Conservation (phyloP, 1,284 basidiomycete species). For the Exsudoporus floridanus region DNA sequence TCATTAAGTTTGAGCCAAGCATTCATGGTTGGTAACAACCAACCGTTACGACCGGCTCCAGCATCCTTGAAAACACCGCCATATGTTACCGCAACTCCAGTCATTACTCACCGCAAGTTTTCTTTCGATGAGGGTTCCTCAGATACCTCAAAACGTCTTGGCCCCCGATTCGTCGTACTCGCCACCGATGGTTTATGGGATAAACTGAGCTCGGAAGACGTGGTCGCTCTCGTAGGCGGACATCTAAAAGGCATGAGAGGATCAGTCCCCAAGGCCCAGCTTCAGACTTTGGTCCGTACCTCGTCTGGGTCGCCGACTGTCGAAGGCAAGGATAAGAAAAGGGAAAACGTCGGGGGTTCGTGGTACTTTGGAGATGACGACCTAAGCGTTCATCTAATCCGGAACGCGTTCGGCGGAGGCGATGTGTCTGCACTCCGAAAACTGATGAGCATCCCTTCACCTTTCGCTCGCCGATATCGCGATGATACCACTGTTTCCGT, state of each 20-base stretch:
- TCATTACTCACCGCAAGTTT: slow-evolving; percentile 79
- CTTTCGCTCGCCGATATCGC: slow-evolving; percentile 74
- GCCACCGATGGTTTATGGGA: slow-evolving; percentile 98
- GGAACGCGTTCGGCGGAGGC: slow-evolving; percentile 92
- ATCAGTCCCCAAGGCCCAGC: slow-evolving; percentile 54
- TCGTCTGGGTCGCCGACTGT: slow-evolving; percentile 52
- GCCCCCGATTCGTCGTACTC: slow-evolving; percentile 76
- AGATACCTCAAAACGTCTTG: slow-evolving; percentile 18
- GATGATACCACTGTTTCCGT: slow-evolving; percentile 93
- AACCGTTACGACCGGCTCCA: slow-evolving; percentile 60
- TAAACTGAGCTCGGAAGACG: slow-evolving; percentile 90
- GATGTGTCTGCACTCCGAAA: slow-evolving; percentile 67
- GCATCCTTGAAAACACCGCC: slow-evolving; percentile 82
- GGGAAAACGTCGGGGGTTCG: slow-evolving; percentile 41
- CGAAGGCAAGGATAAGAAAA: slow-evolving; percentile 61
- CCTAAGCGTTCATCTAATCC: slow-evolving; percentile 86
- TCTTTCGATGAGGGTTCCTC: slow-evolving; percentile 38
- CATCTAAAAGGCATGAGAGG: slow-evolving; percentile 76
- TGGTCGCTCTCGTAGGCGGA: slow-evolving; percentile 86
- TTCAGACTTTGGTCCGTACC: slow-evolving; percentile 56
- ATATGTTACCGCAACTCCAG: slow-evolving; percentile 90
- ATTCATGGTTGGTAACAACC: slow-evolving; percentile 63
- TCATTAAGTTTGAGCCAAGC: slow-evolving; percentile 60
- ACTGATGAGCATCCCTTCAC: slow-evolving; percentile 84
- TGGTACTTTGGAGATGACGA: slow-evolving; percentile 91